Percentiles rank a stretch among this genome's conserved stretches.
Conservation (phyloP, 2,329 filamentous ascomycete genomes). For the Colletotrichum graminicola region DNA sequence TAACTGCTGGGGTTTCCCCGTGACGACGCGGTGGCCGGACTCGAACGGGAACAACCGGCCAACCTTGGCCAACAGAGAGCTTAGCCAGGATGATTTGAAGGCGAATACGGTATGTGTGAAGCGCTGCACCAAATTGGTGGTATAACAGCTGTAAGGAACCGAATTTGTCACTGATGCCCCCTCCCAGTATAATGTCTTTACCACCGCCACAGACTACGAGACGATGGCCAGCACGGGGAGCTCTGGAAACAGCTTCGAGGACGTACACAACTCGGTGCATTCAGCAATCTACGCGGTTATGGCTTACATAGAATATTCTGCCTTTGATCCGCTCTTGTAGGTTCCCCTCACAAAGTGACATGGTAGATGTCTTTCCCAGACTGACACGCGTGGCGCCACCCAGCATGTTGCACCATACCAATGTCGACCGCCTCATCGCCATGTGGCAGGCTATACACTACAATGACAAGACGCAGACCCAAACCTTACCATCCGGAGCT, state of each 20-base stretch:
- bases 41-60: slow-evolving; percentile 18
- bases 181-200: slow-evolving; percentile 56
- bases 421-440: slow-evolving; percentile 75
- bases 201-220: slow-evolving; percentile 51
- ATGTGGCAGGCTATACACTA: slow-evolving; percentile 62
- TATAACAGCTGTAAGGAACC: background rate
- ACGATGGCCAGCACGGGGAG: slow-evolving; percentile 45
- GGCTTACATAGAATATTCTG: slow-evolving; percentile 55
- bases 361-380: background rate
- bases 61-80: slow-evolving; percentile 16
- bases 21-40: slow-evolving; percentile 14
- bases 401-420: slow-evolving; percentile 54
- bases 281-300: slow-evolving; percentile 52
- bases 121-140: background rate
- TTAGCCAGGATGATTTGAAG: slow-evolving; percentile 20
- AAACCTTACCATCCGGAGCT: slow-evolving; percentile 47
- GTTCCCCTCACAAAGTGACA: slow-evolving; percentile 28
- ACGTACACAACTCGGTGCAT: slow-evolving; percentile 58
- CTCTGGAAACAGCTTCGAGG: slow-evolving; percentile 57
- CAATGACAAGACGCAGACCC: slow-evolving; percentile 49
- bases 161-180: background rate
- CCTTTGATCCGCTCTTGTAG: slow-evolving; percentile 62
- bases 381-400: slow-evolving; percentile 9
- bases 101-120: background rate
- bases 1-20: slow-evolving; percentile 10